Base-by-base conservation (phyloP, 1,284 basidiomycete genomes). In the Trametes pubescens region DNA sequence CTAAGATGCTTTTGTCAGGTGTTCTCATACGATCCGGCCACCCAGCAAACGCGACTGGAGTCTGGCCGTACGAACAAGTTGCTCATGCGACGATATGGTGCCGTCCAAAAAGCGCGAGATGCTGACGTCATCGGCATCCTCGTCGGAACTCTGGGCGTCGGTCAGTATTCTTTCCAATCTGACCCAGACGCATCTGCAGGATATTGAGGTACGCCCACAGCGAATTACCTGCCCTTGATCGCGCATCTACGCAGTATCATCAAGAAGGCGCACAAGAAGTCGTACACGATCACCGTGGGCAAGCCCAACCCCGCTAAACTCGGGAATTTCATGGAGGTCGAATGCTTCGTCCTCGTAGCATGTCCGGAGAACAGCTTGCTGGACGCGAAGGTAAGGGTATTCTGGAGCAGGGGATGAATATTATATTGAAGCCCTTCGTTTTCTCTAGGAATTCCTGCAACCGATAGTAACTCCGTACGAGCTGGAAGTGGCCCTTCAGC, bases 391-490 rank as follows among this genome's bases (percentile, higher is more conserved):
- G 92, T 90, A 49, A 6, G 76, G 14, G 2, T 24, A 14, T 32
- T 5, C 13, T 14, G 10, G 14, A 8, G 9, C 9, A 38, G 2
- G 14, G 16, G 29, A 32, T 16, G 40, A 10, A 38, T 14, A 10
- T 7, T 16, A 14, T 14, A 18, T 16, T 51, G 16, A 47, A 53
- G 48, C 43, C 22, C 2, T 44, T 10, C 2, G 5, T 16, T 1
- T 4, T 29, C 8, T 29, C n/a, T 63, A 95, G 89, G 96, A 98
- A 26, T 99, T 96, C 74, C 82, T 91, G 60, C 82, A 88, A 22
- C 96, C 97, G 0, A 97, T 99, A 57, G 85, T 99, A 26, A 99
- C 97, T 1, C 98, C 98, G 0, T 98, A 90, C 76, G 98, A 99
- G 76, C 83, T 99, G 46, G 87, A 93, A 70, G 79, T 98, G 3